Evolutionary conservation across 208 protist species (phyloP), one percentile per base, ranked within the genome.

Genomic region (Wallacemonas sp.): DNA sequence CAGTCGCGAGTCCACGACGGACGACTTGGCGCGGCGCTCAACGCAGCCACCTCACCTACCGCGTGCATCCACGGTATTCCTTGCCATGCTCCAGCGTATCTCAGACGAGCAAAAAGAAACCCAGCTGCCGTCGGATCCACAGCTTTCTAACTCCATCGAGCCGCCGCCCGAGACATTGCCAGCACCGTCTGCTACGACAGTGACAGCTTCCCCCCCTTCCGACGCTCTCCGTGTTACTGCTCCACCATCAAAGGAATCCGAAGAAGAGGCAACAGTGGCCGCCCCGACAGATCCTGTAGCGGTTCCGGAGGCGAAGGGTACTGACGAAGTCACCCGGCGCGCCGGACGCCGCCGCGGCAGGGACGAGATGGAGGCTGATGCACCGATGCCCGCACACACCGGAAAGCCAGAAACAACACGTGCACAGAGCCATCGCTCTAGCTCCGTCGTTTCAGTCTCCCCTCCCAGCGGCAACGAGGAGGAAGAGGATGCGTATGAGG

Each of bases 11-110:
- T 38, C 55, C 10, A 22, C 42, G 15, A 38, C 41, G 2, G 32
- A n/a, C 19, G 67, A 67, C 36, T 44, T 22, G 12, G 54, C 27
- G 3, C 44, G 42, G 17, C 41, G 58, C n/a, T 54, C 60, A 8
- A 65, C 60, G 3, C 42, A 65, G 60, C 42, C 30, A 26, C 44
- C 60, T 6, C 64, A 62, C 17, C 64, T 76, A 13, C 75, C 75
- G 29, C 69, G 75, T 21, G 75, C 75, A 21, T 81, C 75, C 4
- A 71, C 75, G 0, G 70, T 67, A 36, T 77, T 81, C 34, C 57
- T 81, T n/a, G 58, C 27, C 6, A 73, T 81, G 75, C 66, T 81
- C 34, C 65, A 69, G 41, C 39, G 38, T 26, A 60, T 81, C 10
- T 37, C 70, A 38, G 33, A 53, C 6, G 59, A 63, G 21, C 68